A percentile compares a stretch with the other conserved stretches of the same genome.
Conservation (phyloP, 2,329 filamentous ascomycete genomes). For the Fusarium sp. region DNA sequence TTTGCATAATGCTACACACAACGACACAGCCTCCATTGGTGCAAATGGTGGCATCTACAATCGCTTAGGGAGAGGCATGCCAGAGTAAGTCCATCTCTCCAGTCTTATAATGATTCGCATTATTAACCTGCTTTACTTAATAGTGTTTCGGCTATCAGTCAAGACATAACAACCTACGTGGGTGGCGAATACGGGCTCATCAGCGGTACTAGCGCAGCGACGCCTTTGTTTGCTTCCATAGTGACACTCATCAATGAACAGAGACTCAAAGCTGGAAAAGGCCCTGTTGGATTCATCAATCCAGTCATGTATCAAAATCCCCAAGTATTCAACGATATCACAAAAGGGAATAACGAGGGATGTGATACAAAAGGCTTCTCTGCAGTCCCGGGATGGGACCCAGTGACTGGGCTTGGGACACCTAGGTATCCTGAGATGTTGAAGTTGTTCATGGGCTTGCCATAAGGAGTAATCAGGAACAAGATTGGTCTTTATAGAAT, state of each 20-base stretch:
- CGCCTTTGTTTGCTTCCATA: background rate
- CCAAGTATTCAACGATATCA: background rate
- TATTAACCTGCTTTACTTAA: accelerated
- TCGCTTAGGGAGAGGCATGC: background rate
- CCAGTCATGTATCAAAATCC: background rate
- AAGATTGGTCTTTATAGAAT: too few species aligned
- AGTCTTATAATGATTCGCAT: accelerated
- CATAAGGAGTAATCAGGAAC: background rate
- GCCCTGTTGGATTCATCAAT: background rate
- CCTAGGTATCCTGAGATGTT: background rate
- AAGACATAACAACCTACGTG: background rate
- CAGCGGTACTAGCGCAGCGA: background rate
- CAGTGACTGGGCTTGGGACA: background rate
- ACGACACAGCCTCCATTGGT: background rate
- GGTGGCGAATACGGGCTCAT: background rate
- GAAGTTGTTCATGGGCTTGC: background rate
- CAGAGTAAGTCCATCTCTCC: background rate
- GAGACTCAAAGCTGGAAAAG: background rate
- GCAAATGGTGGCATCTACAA: background rate
- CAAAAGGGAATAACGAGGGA: background rate
- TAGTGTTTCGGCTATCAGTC: background rate
- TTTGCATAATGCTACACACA: background rate
- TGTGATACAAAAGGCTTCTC: background rate
- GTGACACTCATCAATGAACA: background rate
- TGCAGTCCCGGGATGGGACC: background rate